A percentile compares a stretch with the other conserved stretches of the same genome.
Evolutionary conservation across 2,329 filamentous ascomycete species (phyloP).

Genomic region (Curvularia lunata): DNA sequence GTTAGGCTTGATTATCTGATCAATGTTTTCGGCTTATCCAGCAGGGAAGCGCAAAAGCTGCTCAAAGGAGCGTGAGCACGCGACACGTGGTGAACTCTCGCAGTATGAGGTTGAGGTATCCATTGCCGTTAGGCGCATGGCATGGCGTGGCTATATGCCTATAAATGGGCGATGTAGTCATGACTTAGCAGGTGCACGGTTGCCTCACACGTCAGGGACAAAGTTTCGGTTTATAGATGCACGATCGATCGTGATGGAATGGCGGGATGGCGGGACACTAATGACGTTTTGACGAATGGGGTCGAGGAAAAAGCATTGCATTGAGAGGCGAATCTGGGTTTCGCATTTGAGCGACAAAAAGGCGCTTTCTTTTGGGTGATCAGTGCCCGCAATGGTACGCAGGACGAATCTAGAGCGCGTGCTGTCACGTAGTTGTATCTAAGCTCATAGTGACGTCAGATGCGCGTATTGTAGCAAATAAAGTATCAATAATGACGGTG

Average conservation of each 20-base stretch:
- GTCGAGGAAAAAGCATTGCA: conserved; percentile 17
- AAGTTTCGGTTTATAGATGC: conserved; percentile 10
- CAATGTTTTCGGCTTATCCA: conserved; percentile 64
- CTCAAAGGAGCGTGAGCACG: conserved; percentile 34
- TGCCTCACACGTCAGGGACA: conserved; percentile 5
- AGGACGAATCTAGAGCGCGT: conserved; percentile 21
- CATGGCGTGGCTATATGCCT: background rate
- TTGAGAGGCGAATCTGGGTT: conserved; percentile 15
- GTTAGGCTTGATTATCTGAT: conserved; percentile 68
- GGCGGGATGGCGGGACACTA: conserved; percentile 17
- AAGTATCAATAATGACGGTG: conserved; percentile 28
- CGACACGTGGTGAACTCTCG: background rate
- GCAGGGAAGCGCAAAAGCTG: conserved; percentile 59
- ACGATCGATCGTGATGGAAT: conserved; percentile 16
- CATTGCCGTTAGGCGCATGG: background rate
- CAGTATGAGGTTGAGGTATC: background rate
- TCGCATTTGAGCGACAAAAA: conserved; percentile 11
- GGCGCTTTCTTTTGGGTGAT: conserved; percentile 17
- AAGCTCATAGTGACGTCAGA: conserved; percentile 41
- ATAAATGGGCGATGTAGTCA: conserved; percentile 8
- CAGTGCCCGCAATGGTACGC: conserved; percentile 12
- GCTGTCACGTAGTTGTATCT: conserved; percentile 18
- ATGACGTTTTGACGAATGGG: conserved; percentile 13
- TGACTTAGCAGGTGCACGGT: conserved; percentile 6
- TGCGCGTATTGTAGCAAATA: conserved; percentile 23